phyloP scores from a whole-genome alignment of 805 yeast species.

The Candida vaughaniae region DNA sequence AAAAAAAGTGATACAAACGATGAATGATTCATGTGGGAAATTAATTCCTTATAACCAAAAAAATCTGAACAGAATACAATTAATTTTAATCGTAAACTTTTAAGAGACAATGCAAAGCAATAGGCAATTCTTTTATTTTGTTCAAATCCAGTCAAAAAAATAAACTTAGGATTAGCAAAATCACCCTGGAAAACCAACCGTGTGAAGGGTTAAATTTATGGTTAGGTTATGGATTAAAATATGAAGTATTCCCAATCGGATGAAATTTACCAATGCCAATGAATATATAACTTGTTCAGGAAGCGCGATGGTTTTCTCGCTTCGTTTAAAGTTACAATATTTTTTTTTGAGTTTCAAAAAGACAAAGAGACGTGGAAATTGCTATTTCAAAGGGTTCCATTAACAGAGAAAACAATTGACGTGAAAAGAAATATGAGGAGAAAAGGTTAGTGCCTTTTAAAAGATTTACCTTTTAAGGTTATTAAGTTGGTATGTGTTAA shows the following conservation, averaged over 20 bases:
- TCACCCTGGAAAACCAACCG: no score
- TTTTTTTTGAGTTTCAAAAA: no score
- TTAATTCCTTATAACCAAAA: neutral
- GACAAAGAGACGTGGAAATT: no score
- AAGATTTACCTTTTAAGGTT: no score
- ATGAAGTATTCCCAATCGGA: neutral
- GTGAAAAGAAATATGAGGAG: no score
- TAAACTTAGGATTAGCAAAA: no score
- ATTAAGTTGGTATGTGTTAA: no score
- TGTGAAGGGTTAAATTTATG: no score
- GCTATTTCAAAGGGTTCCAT: neutral
- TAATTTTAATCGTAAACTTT: neutral
- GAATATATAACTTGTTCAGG: conserved; percentile 4
- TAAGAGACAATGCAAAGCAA: neutral
- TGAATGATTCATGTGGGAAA: neutral
- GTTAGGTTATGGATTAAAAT: no score
- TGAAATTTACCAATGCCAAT: neutral
- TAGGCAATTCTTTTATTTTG: neutral
- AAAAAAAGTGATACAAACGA: no score
- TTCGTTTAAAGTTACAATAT: conserved; percentile 2
- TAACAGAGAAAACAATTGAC: neutral
- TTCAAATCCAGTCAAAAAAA: no score
- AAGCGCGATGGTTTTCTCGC: conserved; percentile 6
- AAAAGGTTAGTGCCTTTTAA: no score
- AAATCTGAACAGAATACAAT: neutral